Evolutionary conservation across 805 yeast species (phyloP), one percentile per base, ranked within the genome.

Genomic region (Hanseniaspora taiwanica): DNA sequence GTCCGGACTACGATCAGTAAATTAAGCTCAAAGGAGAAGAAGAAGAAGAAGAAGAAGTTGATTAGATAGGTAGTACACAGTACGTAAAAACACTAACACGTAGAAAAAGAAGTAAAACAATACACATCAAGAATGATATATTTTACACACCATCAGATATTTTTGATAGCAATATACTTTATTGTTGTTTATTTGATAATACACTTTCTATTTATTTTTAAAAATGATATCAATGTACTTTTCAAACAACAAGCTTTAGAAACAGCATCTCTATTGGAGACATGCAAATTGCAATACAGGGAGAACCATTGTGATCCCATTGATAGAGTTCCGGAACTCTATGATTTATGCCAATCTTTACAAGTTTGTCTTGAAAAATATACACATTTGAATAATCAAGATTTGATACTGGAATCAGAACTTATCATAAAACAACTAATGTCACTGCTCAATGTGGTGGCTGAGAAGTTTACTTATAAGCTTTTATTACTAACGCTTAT

Each of bases 241-340:
- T 68, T 85, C 8, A 79, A 78, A 37, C 68, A 72, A 23, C 74
- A 78, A 47, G 69, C 79, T 0, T 56, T 71, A 5, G 78, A 77
- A 27, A 72, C 76, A 0, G 54, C 74, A 12, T 74, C 72, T 40
- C 81, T 78, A 48, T 81, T 83, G 37, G 69, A 78, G 45, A 42
- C 43, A 23, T 89, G 98, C 58, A 64, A 79, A 6, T 64, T 77
- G 27, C 78, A 82, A 42, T 89, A 80, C 52, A 56, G 69, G 12
- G 58, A 76, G 21, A 87, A 89, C 58, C 72, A 78, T 47, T 89
- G 98, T 55, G 66, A 72, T 2, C 72, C 74, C 3, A 76, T 66
- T 3, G 48, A 51, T 36, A 63, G 89, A 12, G 87, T 77, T 0
- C 95, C 94, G 0, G 86, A 84, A 0, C 56, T 85, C 14, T 91